phyloP scores from a whole-genome alignment of 306 rosid species.

The Cotoneaster glaucophyllus region DNA sequence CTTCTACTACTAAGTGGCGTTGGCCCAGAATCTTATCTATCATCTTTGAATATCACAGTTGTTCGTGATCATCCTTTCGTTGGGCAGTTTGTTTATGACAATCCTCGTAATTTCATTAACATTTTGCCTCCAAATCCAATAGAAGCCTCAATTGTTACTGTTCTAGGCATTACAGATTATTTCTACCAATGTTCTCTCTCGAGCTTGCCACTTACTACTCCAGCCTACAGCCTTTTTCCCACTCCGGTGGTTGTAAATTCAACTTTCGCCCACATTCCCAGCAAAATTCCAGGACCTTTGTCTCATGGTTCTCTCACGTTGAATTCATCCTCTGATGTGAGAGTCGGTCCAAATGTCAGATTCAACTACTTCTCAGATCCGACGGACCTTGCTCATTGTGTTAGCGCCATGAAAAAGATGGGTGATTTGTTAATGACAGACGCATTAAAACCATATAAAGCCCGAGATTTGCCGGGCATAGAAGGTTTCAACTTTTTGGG shows the following conservation, averaged over 20 bases:
- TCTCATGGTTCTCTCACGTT: background rate
- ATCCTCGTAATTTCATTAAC: conserved; percentile 10
- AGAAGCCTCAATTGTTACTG: background rate
- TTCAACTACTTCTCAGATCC: conserved; percentile 15
- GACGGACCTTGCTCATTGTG: background rate
- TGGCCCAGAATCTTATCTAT: conserved; percentile 12
- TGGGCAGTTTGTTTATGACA: conserved; percentile 19
- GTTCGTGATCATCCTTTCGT: conserved; percentile 9
- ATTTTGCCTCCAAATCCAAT: background rate
- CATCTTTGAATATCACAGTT: conserved; percentile 6
- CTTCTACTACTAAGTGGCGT: conserved; percentile 21
- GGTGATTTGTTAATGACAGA: background rate
- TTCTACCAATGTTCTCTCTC: background rate
- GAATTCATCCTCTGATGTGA: background rate
- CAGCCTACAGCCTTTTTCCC: background rate
- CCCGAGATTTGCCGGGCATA: too few species aligned
- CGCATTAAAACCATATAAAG: background rate
- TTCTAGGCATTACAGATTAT: background rate
- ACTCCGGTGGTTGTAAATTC: too few species aligned
- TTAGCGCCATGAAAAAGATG: background rate
- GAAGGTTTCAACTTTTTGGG: conserved; percentile 10
- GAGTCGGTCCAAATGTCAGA: background rate
- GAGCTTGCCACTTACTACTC: background rate
- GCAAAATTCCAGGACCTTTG: background rate
- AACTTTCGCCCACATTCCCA: too few species aligned